Evolutionary conservation across 192 early-diverging fungal species (phyloP), one percentile per base, ranked within the genome.

Genomic region (Coemansia aciculifera): DNA sequence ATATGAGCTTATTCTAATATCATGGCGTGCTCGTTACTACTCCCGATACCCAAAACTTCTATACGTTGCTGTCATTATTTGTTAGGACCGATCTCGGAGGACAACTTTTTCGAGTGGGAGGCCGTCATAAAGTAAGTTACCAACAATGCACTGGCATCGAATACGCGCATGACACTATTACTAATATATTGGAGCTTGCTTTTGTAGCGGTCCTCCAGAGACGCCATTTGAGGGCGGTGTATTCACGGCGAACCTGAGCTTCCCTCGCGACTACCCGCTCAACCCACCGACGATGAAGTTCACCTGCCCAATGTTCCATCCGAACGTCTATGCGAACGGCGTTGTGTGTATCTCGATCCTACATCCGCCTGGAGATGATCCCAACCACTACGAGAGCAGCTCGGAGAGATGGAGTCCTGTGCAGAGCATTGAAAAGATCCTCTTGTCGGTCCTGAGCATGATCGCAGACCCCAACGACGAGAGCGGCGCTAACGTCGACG

Each of bases 401-500:
- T 92, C 90, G 6, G 97, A 99, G 77, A 86, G 97, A 34, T 99
- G 97, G 97, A 90, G 88, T 48, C 97, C 97, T 24, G 97, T 99
- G 36, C 97, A 99, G 81, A 93, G 91, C 78, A 95, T 99, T 3
- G 97, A 99, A 69, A 99, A 99, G 85, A 98, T 99, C 61, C 72
- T 99, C 63, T 73, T 99, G 46, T 92, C 90, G 2, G 97, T 99
- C 1, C 87, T 98, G 7, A 93, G 90, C 77, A 98, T 98, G 96
- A 78, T 98, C 61, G 93, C 96, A 21, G 97, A 99, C 79, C 97
- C 97, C 12, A 99, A 99, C 69, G 95, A 96, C 75, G 97, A 99
- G 73, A 95, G 93, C 85, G 92, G 93, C 23, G 97, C 97, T n/a
- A 96, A 96, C 64, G 92, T 99, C 56, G 97, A 99, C 84, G 96